phyloP scores from a whole-genome alignment of 106 monocot species.

The Chionographis japonica region DNA sequence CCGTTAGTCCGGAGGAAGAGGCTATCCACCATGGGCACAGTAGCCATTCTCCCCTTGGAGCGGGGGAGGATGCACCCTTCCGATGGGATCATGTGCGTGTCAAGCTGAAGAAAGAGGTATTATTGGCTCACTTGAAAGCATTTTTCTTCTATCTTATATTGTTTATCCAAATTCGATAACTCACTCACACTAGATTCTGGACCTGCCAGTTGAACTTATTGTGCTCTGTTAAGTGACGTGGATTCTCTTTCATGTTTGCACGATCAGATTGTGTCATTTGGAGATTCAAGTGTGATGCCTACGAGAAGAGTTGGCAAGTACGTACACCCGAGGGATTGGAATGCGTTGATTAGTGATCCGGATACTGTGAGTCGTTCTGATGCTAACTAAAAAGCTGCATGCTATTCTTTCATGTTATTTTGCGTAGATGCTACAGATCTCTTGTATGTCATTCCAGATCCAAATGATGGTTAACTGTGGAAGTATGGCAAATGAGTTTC shows the following conservation, averaged over 20 bases:
- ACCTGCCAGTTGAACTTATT: neutral
- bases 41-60: conserved; percentile 81
- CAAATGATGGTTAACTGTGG: too few relatives aligned
- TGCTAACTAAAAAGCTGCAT: neutral
- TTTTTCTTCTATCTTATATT: neutral
- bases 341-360: conserved; percentile 78
- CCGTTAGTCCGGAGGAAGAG: conserved; percentile 91
- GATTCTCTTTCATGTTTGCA: neutral
- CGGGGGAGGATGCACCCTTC: conserved; percentile 98
- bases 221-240: neutral
- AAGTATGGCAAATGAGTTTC: too few relatives aligned
- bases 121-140: neutral
- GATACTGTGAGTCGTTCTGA: conserved; percentile 63
- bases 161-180: neutral
- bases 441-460: too few relatives aligned
- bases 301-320: conserved; percentile 82
- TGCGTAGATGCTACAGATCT: too few relatives aligned
- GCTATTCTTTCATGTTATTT: conserved; percentile 1
- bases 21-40: conserved; percentile 95
- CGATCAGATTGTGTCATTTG: conserved; percentile 85
- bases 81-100: conserved; percentile 99
- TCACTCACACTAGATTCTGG: too few relatives aligned
- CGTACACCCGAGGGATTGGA: conserved; percentile 89
- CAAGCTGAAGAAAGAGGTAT: conserved; percentile 94
- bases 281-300: conserved; percentile 83